phyloP scores from a whole-genome alignment of 352 stramenopile species.

The Pythium periplocum region DNA sequence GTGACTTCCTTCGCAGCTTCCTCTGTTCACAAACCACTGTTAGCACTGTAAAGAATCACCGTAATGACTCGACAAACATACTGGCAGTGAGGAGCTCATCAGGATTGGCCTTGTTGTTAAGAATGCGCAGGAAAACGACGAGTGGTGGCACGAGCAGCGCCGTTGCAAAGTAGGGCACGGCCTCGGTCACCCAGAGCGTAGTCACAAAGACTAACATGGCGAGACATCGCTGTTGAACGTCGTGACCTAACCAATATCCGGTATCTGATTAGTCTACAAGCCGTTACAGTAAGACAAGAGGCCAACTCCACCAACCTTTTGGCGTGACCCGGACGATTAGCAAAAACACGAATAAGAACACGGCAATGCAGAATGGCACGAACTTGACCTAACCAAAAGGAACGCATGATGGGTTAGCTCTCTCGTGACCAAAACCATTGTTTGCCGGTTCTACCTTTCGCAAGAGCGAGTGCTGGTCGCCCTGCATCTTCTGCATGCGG shows the following conservation, averaged over 20 bases:
- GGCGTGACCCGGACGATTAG: slow-evolving; percentile 71
- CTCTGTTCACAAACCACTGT: slow-evolving; percentile 21
- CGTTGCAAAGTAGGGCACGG: slow-evolving; percentile 89
- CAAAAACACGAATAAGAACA: slow-evolving; percentile 70
- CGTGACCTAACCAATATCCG: slow-evolving; percentile 32
- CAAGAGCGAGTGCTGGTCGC: slow-evolving; percentile 77
- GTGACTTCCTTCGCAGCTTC: slow-evolving; percentile 86
- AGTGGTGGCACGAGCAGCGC: slow-evolving; percentile 85
- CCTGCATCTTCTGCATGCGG: slow-evolving; percentile 74
- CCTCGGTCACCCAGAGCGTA: slow-evolving; percentile 88
- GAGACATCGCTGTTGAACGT: slow-evolving; percentile 80
- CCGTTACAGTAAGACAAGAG: not conserved
- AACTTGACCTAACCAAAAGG: slow-evolving; percentile 56
- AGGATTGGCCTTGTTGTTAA: slow-evolving; percentile 82
- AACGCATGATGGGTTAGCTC: too few relatives aligned
- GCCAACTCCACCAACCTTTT: slow-evolving; percentile 28
- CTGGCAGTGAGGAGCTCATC: slow-evolving; percentile 62
- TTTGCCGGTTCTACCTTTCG: slow-evolving; percentile 40
- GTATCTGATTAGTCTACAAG: not conserved
- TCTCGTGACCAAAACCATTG: too few relatives aligned
- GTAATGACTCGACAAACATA: slow-evolving; percentile 18
- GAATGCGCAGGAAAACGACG: slow-evolving; percentile 84
- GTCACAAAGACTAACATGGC: slow-evolving; percentile 90
- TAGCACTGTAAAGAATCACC: too few relatives aligned
- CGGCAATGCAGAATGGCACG: slow-evolving; percentile 62